phyloP scores from a whole-genome alignment of 257 asterid genomes.

The Striga asiatica region DNA sequence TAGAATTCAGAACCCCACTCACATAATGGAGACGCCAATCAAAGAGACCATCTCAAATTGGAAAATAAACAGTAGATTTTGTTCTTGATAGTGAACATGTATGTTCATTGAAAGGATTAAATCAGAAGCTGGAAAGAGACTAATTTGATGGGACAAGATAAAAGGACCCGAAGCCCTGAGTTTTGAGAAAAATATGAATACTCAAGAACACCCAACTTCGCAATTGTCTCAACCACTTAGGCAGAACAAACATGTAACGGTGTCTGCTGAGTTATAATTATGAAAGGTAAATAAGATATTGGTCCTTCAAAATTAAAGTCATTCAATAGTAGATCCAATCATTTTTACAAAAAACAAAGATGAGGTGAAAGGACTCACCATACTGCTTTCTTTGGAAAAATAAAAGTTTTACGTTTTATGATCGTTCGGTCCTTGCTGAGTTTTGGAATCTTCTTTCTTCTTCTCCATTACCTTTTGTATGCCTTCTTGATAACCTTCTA shows the following conservation, averaged over 20 bases:
- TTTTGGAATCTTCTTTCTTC: conserved; percentile 33
- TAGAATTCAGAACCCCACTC: too few relatives aligned
- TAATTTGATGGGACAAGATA: neutral
- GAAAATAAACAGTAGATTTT: neutral
- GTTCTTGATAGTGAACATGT: neutral
- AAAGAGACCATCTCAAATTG: too few relatives aligned
- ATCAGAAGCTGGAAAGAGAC: neutral
- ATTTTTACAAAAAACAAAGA: neutral
- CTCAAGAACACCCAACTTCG: too few relatives aligned
- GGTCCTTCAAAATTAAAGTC: neutral
- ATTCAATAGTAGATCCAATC: neutral
- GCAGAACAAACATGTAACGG: too few relatives aligned
- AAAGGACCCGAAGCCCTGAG: neutral
- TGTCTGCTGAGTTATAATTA: too few relatives aligned
- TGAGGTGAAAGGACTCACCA: conserved; percentile 5
- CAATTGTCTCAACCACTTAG: too few relatives aligned
- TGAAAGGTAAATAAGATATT: too few relatives aligned
- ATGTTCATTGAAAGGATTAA: neutral
- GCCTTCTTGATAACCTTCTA: conserved; percentile 94
- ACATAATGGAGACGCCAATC: too few relatives aligned
- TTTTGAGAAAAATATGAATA: too few relatives aligned
- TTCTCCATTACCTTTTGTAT: conserved; percentile 70
- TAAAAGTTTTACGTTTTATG: conserved; percentile 18
- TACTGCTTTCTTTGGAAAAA: neutral
- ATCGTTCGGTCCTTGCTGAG: conserved; percentile 23